These are phyloP conservation scores for Trichoderma koningiopsis DNA, from an alignment of 2,329 filamentous ascomycete species.

Conservation along the genomic window DNA sequence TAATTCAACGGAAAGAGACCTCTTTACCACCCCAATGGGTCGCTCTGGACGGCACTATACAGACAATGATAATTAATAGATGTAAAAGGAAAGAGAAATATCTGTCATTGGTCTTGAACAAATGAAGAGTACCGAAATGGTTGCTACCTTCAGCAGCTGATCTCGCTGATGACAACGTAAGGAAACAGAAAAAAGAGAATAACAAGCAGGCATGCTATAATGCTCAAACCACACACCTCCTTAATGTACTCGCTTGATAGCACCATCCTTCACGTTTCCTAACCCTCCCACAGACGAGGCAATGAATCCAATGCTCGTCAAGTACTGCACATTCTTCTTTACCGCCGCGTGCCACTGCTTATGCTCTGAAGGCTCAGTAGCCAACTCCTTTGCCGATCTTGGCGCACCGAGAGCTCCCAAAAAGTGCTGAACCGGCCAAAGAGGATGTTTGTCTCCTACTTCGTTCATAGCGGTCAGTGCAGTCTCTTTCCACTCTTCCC, in stretches of 20 bases:
- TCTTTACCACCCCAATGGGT: too few relatives aligned
- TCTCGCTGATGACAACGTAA: background rate
- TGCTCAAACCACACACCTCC: background rate
- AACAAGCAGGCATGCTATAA: background rate
- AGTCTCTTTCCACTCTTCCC: constrained; percentile 27
- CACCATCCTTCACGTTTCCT: background rate
- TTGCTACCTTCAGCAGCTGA: background rate
- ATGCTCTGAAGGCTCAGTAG: background rate
- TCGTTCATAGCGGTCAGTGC: constrained; percentile 23
- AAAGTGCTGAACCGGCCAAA: constrained; percentile 35
- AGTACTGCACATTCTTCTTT: constrained; percentile 11
- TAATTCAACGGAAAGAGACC: background rate
- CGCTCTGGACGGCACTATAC: too few relatives aligned
- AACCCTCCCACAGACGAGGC: background rate
- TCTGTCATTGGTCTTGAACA: background rate
- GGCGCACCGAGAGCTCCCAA: constrained; percentile 17
- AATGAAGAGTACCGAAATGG: too few relatives aligned
- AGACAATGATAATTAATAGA: background rate
- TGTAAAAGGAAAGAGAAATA: background rate
- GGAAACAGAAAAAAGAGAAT: background rate
- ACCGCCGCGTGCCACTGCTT: background rate
- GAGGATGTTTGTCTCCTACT: constrained; percentile 29
- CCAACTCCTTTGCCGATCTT: background rate
- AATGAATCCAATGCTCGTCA: constrained; percentile 16
- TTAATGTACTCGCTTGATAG: background rate